These are phyloP conservation scores for Filosporella fistucella DNA, from an alignment of 495 filamentous ascomycete species.

Conservation along the genomic window DNA sequence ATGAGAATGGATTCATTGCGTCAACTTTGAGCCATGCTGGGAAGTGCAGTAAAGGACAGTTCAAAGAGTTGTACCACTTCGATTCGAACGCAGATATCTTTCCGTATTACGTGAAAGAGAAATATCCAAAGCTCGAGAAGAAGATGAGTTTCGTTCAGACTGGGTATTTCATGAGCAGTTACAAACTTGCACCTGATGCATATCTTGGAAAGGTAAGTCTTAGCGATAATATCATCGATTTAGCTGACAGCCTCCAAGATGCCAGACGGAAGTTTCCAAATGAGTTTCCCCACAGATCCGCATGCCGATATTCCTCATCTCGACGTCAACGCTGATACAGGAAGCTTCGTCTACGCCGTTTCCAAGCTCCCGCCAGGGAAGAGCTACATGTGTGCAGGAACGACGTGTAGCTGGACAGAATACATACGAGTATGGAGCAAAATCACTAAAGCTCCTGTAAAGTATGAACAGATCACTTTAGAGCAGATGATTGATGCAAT, in stretches of 20 bases:
- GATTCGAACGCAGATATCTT: slow-evolving; percentile 34
- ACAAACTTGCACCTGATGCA: slow-evolving; percentile 28
- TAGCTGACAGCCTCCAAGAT: too few relatives aligned
- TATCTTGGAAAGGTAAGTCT: slow-evolving; percentile 33
- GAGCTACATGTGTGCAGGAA: neutral
- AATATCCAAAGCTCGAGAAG: slow-evolving; percentile 30
- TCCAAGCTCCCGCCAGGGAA: neutral
- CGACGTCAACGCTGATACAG: neutral
- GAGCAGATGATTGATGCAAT: slow-evolving; percentile 23
- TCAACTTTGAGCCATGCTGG: slow-evolving; percentile 30
- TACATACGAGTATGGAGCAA: slow-evolving; percentile 2
- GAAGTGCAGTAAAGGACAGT: slow-evolving; percentile 25
- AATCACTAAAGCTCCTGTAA: neutral
- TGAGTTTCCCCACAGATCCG: slow-evolving; percentile 33
- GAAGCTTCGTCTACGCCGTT: slow-evolving; percentile 1
- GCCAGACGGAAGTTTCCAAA: slow-evolving; percentile 30
- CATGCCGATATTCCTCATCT: neutral
- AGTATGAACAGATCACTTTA: slow-evolving; percentile 1
- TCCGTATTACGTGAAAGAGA: slow-evolving; percentile 27
- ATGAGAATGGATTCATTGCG: slow-evolving; percentile 27
- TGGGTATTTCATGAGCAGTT: neutral
- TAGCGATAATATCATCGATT: too few relatives aligned
- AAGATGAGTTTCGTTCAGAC: slow-evolving; percentile 26
- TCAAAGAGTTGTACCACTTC: slow-evolving; percentile 32
- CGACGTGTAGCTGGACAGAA: neutral